Evolutionary conservation across 495 filamentous ascomycete genomes (phyloP), one percentile per base, ranked within the genome.

Genomic region (Penicillium egyptiacum): DNA sequence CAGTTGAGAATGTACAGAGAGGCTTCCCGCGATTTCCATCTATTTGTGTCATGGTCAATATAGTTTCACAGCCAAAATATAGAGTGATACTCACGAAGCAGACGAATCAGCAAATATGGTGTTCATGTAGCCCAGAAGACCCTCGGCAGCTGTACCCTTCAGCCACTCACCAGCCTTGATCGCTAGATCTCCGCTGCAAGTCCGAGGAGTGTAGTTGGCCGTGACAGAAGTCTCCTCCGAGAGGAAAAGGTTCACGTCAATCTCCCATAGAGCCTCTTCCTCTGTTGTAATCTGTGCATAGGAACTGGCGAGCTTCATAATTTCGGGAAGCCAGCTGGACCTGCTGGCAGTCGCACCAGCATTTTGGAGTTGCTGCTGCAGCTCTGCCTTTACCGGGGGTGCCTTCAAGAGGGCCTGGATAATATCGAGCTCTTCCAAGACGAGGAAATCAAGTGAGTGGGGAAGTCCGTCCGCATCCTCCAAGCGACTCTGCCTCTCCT

Each of bases 131-230:
- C 82, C 80, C 33, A 90, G 82, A 30, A 96, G 78, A 7, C 84
- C 89, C 59, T 95, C 88, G 5, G 90, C 75, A 3, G 88, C 84
- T 23, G 80, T 77, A 26, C 78, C 73, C 55, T 83, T 82, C 35
- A 95, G 79, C 89, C 92, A 96, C 69, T 96, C 92, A 22, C 88
- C 90, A n/a, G 96, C 75, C 72, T 96, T 97, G 68, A 96, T 88
- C 9, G 94, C 80, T 25, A 98, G 77, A 66, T 96, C 93, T 26
- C 91, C 91, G 63, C 90, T 92, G 47, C 93, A 93, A 12, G 89
- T 95, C 48, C 94, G 82, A 26, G 94, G 89, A 2, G 93, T 96
- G 69, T 96, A 98, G 67, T 98, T 97, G 23, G 92, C 88, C n/a
- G 91, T 96, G 47, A 97, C 87, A 12, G 91, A 90, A 3, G 90